These are phyloP conservation scores for Trypanosoma grayi DNA, from an alignment of 208 protist genomes.

Conservation along the genomic window DNA sequence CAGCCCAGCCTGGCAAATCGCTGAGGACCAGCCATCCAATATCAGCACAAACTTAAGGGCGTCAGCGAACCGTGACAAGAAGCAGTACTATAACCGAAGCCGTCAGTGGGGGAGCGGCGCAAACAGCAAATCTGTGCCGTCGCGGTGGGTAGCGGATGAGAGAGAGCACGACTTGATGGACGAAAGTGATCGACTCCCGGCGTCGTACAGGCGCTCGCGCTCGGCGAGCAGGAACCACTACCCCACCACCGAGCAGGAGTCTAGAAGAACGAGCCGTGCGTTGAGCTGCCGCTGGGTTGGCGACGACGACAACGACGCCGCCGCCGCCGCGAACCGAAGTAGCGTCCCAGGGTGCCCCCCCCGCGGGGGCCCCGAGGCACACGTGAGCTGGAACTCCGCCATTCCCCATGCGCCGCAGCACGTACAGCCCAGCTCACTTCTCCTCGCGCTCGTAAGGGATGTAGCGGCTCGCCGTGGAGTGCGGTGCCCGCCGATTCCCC, in stretches of 20 bases:
- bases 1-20: not conserved
- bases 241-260: not conserved
- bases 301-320: not conserved
- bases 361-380: not conserved
- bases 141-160: not conserved
- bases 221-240: not conserved
- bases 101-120: not conserved
- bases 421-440: conserved; percentile 35
- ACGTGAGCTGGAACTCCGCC: not conserved
- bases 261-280: too few relatives aligned
- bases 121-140: not conserved
- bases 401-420: not conserved
- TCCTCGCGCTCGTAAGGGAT: conserved; percentile 39
- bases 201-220: not conserved
- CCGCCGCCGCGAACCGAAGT: not conserved
- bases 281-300: conserved; percentile 9
- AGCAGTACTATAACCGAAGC: not conserved
- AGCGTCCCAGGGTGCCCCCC: not conserved
- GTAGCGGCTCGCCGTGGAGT: conserved; percentile 44
- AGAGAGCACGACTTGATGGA: conserved; percentile 8
- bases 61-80: not conserved
- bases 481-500: conserved; percentile 32
- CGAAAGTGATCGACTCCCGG: conserved; percentile 16
- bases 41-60: too few relatives aligned
- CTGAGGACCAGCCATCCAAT: not conserved